Percentiles rank a stretch among this genome's conserved stretches.
Conservation (phyloP, 805 yeast species). For the Myxozyma nipponensis region DNA sequence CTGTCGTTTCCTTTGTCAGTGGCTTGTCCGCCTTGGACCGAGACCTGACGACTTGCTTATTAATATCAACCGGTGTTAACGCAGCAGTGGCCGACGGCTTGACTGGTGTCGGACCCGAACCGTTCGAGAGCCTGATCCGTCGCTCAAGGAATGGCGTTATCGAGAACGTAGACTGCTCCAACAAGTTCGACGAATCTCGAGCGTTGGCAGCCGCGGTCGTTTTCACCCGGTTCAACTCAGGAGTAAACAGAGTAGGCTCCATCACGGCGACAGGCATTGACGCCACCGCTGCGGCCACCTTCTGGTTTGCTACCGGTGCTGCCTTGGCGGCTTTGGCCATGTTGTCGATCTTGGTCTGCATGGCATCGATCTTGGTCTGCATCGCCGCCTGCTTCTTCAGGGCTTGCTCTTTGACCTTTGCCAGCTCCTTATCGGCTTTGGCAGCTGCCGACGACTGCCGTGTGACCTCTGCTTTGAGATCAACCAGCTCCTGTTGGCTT, state of each 20-base stretch:
- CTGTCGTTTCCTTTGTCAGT: too few relatives aligned
- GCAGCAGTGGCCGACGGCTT: conserved; percentile 1
- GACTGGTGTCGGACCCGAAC: too few relatives aligned
- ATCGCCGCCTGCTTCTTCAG: conserved; percentile 9
- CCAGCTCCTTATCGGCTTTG: conserved; percentile 11
- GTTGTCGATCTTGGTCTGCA: conserved; percentile 6
- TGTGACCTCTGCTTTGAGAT: conserved; percentile 8
- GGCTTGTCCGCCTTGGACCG: too few relatives aligned
- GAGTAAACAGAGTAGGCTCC: conserved; percentile 17
- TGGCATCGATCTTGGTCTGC: conserved; percentile 14
- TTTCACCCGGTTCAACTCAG: conserved; percentile 11
- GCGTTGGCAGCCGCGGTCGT: too few relatives aligned
- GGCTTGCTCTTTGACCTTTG: conserved; percentile 11
- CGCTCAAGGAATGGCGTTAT: conserved; percentile 24
- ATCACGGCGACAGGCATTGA: not conserved
- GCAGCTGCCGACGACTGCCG: conserved; percentile 10
- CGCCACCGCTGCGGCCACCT: not conserved
- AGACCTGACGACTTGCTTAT: not conserved
- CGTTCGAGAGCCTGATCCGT: not conserved
- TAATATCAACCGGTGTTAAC: conserved; percentile 14
- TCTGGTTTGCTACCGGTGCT: not conserved
- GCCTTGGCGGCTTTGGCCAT: conserved; percentile 3
- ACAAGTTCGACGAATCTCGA: conserved; percentile 2
- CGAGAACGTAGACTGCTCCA: conserved; percentile 23
- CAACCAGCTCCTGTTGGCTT: conserved; percentile 7